phyloP scores from a whole-genome alignment of 345 rosid species.

The Bruguiera sexangula region DNA sequence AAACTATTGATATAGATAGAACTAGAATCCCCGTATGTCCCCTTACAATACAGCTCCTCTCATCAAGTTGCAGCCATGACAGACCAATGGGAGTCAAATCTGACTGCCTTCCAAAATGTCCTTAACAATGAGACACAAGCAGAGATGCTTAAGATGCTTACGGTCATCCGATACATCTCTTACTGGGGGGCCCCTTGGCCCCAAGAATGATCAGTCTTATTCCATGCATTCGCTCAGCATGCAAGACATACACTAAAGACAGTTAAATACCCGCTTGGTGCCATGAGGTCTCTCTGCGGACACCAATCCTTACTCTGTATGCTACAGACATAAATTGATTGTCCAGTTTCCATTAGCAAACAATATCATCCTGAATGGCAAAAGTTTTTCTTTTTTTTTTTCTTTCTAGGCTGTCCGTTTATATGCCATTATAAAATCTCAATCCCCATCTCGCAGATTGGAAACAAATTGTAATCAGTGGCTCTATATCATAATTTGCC shows the following conservation, averaged over 20 bases:
- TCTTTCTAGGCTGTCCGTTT: conserved; percentile 14
- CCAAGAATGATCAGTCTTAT: conserved; percentile 16
- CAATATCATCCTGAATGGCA: conserved; percentile 18
- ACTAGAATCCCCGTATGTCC: neutral
- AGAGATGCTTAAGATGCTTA: conserved; percentile 14
- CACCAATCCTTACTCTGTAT: conserved; percentile 31
- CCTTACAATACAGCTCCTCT: neutral
- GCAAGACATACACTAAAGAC: conserved; percentile 20
- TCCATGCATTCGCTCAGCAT: conserved; percentile 23
- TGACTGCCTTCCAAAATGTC: conserved; percentile 15
- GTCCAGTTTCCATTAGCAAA: conserved; percentile 28
- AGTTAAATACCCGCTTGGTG: conserved; percentile 35
- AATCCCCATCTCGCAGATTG: conserved; percentile 11
- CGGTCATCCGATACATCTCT: neutral
- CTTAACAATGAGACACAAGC: conserved; percentile 21
- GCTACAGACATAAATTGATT: conserved; percentile 29
- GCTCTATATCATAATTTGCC: neutral
- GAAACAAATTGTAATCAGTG: neutral
- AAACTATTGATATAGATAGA: neutral
- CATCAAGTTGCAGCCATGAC: conserved; percentile 6
- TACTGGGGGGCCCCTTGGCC: neutral
- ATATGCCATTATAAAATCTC: neutral
- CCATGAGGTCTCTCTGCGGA: conserved; percentile 35
- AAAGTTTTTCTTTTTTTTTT: neutral
- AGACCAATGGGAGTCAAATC: neutral